Conservation (phyloP, 2,329 filamentous ascomycete genomes). For the Geosmithia flava region DNA sequence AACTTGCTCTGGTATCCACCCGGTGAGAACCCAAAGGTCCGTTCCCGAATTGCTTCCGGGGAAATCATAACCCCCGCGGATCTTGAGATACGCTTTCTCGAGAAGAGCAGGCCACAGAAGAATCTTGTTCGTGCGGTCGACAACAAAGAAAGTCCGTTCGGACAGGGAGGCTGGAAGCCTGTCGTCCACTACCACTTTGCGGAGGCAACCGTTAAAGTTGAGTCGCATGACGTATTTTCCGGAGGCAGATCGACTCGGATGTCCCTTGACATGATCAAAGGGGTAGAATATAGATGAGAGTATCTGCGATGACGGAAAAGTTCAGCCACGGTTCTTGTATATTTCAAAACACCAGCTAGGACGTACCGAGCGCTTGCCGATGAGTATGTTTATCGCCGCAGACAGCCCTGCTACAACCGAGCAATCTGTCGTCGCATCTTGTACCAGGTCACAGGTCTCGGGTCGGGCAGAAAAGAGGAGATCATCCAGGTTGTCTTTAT, state of each 20-base stretch:
- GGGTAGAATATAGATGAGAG: slow-evolving; percentile 66
- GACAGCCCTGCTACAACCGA: slow-evolving; percentile 94
- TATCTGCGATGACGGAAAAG: slow-evolving; percentile 32
- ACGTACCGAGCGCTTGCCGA: slow-evolving; percentile 55
- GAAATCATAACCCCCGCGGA: slow-evolving; percentile 93
- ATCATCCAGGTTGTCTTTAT: not conserved
- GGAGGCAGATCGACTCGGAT: slow-evolving; percentile 56
- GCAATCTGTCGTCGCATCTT: slow-evolving; percentile 92
- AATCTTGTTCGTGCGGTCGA: slow-evolving; percentile 71
- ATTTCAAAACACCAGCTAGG: not conserved
- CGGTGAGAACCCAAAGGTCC: slow-evolving; percentile 82
- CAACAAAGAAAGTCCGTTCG: slow-evolving; percentile 68
- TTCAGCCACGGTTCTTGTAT: not conserved
- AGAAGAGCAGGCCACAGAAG: slow-evolving; percentile 84
- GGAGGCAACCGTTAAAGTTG: slow-evolving; percentile 89
- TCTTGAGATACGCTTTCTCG: slow-evolving; percentile 93
- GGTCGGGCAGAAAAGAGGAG: not conserved
- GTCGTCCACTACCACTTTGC: slow-evolving; percentile 82
- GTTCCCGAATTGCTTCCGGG: slow-evolving; percentile 95
- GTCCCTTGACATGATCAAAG: slow-evolving; percentile 44
- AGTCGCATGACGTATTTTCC: slow-evolving; percentile 89
- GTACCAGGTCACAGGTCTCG: slow-evolving; percentile 67
- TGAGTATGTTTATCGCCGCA: slow-evolving; percentile 58
- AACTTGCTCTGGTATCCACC: slow-evolving; percentile 94
- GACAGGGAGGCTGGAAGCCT: slow-evolving; percentile 68